Percentiles rank a stretch among this genome's conserved stretches.
These are phyloP conservation scores for Xylaria acuta DNA, from an alignment of 495 filamentous ascomycete species.

Conservation along the genomic window DNA sequence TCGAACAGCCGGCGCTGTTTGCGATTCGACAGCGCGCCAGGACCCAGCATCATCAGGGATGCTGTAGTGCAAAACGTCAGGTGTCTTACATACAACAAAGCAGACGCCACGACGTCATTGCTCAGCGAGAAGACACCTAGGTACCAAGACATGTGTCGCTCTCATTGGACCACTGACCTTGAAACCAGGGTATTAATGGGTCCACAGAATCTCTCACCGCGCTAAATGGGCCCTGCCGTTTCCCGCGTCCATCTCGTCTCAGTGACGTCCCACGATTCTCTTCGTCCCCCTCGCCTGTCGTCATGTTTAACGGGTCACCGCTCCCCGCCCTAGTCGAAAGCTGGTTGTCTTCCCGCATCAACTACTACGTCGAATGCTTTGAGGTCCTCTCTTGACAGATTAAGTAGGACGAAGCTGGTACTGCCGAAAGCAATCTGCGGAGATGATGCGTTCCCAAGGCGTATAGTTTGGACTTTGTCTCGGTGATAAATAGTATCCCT, in stretches of 20 bases:
- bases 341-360: background rate
- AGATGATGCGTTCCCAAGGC: background rate
- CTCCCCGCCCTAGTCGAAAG: background rate
- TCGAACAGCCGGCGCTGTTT: background rate
- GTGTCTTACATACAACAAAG: background rate
- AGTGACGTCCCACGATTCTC: background rate
- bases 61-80: background rate
- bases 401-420: background rate
- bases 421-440: background rate
- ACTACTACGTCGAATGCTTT: background rate
- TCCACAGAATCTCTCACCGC: background rate
- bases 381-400: background rate
- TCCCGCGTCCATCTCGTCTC: background rate
- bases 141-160: background rate
- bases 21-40: slow-evolving; percentile 10
- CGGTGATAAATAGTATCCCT: too few relatives aligned
- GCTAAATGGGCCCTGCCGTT: slow-evolving; percentile 1
- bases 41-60: background rate
- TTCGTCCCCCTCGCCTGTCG: background rate
- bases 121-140: slow-evolving; percentile 1
- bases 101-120: slow-evolving; percentile 17
- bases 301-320: slow-evolving; percentile 4
- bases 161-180: slow-evolving; percentile 2
- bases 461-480: too few relatives aligned
- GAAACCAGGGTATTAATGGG: background rate